phyloP scores from a whole-genome alignment of 192 early-diverging fungal genomes.

The Linnemannia zychae region DNA sequence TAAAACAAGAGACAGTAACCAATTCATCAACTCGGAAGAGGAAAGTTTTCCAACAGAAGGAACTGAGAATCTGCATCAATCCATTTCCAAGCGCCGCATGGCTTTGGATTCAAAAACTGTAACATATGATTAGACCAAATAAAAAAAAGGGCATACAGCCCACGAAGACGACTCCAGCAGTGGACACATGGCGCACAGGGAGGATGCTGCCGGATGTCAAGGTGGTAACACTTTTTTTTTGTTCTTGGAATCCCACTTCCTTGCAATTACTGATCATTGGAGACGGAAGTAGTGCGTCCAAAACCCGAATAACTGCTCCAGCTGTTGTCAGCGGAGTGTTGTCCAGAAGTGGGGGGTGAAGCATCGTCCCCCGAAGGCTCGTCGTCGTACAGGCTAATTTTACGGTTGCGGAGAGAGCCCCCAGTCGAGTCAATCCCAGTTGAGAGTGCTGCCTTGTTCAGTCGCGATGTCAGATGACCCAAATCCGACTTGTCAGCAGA shows the following conservation, averaged over 20 bases:
- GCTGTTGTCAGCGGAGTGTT: conserved; percentile 10
- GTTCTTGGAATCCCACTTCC: too few species aligned
- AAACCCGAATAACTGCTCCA: conserved; percentile 16
- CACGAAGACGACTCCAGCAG: neutral
- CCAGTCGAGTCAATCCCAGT: neutral
- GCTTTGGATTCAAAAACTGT: conserved; percentile 6
- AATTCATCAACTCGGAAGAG: too few species aligned
- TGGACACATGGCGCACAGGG: neutral
- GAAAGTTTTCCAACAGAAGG: neutral
- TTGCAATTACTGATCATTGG: neutral
- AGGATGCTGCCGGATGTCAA: too few species aligned
- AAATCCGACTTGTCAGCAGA: conserved; percentile 16
- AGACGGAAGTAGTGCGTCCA: neutral
- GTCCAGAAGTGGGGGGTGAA: neutral
- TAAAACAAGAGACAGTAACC: neutral
- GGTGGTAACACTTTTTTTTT: too few species aligned
- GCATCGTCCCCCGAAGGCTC: neutral
- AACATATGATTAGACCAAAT: neutral
- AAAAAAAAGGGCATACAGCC: neutral
- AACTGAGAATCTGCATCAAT: neutral
- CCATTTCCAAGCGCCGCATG: neutral
- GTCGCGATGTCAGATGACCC: conserved; percentile 25
- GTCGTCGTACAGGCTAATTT: conserved; percentile 44
- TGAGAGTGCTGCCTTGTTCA: conserved; percentile 28
- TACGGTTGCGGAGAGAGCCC: conserved; percentile 25